Percentiles rank a stretch among this genome's conserved stretches.
Conservation (phyloP, 345 rosid species). For the Populus alba region DNA sequence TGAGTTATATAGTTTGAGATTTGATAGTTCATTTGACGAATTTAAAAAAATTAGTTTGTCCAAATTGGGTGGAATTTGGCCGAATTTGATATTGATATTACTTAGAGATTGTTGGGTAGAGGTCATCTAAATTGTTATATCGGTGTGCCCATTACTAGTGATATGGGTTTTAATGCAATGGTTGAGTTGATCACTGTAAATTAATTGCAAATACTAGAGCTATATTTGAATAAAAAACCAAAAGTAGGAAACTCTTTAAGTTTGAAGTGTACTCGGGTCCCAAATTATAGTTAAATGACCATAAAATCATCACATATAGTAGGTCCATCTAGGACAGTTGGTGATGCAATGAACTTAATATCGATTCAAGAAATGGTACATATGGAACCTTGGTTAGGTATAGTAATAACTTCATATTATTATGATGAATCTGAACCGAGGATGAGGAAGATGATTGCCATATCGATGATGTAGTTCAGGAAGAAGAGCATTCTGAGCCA, state of each 20-base stretch:
- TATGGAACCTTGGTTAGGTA: background rate
- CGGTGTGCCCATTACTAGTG: background rate
- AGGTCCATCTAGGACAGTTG: too few species aligned
- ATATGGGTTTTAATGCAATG: background rate
- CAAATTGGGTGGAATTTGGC: background rate
- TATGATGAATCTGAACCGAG: too few species aligned
- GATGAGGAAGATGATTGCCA: too few species aligned
- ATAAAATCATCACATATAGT: too few species aligned
- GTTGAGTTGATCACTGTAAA: background rate
- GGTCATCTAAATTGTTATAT: background rate
- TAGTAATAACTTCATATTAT: background rate
- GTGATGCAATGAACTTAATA: too few species aligned
- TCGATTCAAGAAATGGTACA: too few species aligned
- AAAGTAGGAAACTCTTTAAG: too few species aligned
- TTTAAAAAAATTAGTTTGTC: background rate
- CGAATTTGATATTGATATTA: background rate
- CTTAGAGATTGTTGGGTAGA: background rate
- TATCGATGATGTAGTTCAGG: background rate
- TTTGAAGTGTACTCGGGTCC: too few species aligned
- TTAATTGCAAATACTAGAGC: background rate
- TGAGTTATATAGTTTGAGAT: background rate
- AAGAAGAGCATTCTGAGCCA: fast-evolving
- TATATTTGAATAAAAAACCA: fast-evolving
- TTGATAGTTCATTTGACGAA: background rate
- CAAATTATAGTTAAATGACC: too few species aligned